Evolutionary conservation across 2,329 filamentous ascomycete species (phyloP), one percentile per base, ranked within the genome.

Genomic region (Aspergillus sp.): DNA sequence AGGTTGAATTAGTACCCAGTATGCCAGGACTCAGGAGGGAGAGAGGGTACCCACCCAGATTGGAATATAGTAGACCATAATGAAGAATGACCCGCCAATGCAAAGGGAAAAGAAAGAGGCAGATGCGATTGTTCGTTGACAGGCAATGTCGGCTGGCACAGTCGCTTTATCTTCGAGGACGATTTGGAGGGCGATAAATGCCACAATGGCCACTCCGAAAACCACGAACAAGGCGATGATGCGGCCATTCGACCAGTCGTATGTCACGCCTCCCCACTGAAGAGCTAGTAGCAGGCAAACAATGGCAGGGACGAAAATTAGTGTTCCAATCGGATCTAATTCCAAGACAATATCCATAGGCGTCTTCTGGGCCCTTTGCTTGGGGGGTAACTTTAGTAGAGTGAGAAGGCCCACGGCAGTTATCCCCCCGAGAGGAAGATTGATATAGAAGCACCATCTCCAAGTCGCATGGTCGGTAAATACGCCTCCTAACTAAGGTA

Each of bases 151-250:
- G 35, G 76, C 76, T 13, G 79, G 80, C 10, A 82, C 63, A 4
- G 76, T 79, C 2, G 75, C 80, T 45, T 71, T 70, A 24, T 82
- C 78, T n/a, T 74, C 72, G 57, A 76, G 70, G 64, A 73, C 78
- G 72, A 47, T 81, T 66, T 47, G 63, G 72, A 35, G 78, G 57
- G 54, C 22, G n/a, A 53, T 5, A 26, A 85, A 86, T 22, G 77
- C 54, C 36, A 66, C 53, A 6, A 63, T 61, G 9, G 73, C 50
- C 17, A 73, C 17, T 0, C 64, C 57, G 3, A 57, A 60, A 4
- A 60, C 20, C 4, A 63, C 43, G 6, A 66, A 62, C 2, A 65
- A 42, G 3, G 52, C 58, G 11, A 66, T 61, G 6, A 63, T 57
- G 1, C 62, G 63, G 6, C 51, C 56, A n/a, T 54, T 63, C 3